phyloP scores from a whole-genome alignment of 2,329 filamentous ascomycete species.

The Venturia nashicola region DNA sequence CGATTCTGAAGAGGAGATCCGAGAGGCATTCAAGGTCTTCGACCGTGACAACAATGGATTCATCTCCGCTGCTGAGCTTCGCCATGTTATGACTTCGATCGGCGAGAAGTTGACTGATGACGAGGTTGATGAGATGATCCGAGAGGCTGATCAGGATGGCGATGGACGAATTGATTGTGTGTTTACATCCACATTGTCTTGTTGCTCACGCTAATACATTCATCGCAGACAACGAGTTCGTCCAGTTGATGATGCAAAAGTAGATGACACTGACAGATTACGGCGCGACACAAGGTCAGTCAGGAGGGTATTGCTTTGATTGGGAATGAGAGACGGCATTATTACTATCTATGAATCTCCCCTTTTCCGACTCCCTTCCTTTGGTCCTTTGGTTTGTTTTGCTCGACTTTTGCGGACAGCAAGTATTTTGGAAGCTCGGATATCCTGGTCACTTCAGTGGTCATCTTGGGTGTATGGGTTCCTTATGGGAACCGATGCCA shows the following conservation, averaged over 20 bases:
- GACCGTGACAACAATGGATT: conserved; percentile 54
- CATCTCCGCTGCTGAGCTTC: conserved; percentile 50
- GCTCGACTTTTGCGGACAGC: neutral
- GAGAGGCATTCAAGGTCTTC: conserved; percentile 54
- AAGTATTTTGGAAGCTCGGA: neutral
- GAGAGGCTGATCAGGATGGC: conserved; percentile 51
- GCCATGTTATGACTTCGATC: conserved; percentile 51
- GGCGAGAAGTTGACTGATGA: conserved; percentile 51
- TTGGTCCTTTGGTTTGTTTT: neutral
- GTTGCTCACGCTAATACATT: neutral
- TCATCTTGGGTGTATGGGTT: neutral
- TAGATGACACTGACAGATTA: conserved; percentile 17
- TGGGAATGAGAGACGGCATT: neutral
- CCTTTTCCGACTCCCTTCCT: neutral
- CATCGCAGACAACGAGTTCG: conserved; percentile 40
- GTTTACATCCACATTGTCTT: conserved; percentile 14
- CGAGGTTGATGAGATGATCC: conserved; percentile 54
- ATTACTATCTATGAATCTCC: neutral
- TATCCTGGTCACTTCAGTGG: neutral
- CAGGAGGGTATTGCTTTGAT: neutral
- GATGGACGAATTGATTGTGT: conserved; percentile 53
- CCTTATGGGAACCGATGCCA: neutral
- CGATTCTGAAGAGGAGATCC: conserved; percentile 52
- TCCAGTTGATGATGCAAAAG: conserved; percentile 45
- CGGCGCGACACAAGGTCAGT: neutral